Percentiles rank a stretch among this genome's conserved stretches.
Conservation (phyloP, 1,139 yeast species). For the Zygotorulaspora mrakii region DNA sequence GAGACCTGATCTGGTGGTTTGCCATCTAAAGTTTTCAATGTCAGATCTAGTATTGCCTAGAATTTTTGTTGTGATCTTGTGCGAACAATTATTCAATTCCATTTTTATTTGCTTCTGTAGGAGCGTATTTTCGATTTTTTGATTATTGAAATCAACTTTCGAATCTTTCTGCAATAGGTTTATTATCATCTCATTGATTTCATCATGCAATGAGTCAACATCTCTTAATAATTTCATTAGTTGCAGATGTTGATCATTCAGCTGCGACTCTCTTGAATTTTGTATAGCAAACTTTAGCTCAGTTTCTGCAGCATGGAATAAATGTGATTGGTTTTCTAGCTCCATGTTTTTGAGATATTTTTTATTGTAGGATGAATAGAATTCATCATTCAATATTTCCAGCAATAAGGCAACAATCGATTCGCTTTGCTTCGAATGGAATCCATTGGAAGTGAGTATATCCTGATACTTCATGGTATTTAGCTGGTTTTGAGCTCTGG, state of each 20-base stretch:
- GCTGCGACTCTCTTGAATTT: slow-evolving; percentile 65
- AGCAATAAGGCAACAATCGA: slow-evolving; percentile 49
- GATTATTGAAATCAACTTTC: slow-evolving; percentile 81
- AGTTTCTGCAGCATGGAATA: slow-evolving; percentile 90
- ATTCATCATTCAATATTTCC: slow-evolving; percentile 49
- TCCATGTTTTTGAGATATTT: slow-evolving; percentile 65
- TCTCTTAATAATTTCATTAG: slow-evolving; percentile 65
- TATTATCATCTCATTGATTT: slow-evolving; percentile 66
- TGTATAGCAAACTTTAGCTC: slow-evolving; percentile 80
- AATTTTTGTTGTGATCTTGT: slow-evolving; percentile 79
- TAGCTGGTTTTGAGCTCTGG: slow-evolving; percentile 33
- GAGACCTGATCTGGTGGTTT: slow-evolving; percentile 79
- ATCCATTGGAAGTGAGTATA: slow-evolving; percentile 40
- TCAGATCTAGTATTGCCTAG: slow-evolving; percentile 80
- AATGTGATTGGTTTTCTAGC: slow-evolving; percentile 77
- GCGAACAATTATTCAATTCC: slow-evolving; percentile 77
- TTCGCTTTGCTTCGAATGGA: slow-evolving; percentile 52
- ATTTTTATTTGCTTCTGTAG: slow-evolving; percentile 67
- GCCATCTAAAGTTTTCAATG: slow-evolving; percentile 89
- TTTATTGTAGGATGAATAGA: slow-evolving; percentile 51
- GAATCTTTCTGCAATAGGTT: slow-evolving; percentile 63
- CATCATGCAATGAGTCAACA: slow-evolving; percentile 68
- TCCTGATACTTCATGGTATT: slow-evolving; percentile 35
- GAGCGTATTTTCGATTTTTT: slow-evolving; percentile 77
- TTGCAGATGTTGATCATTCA: slow-evolving; percentile 65